Conservation (phyloP, 1,284 basidiomycete species). For the Ustilago curta region DNA sequence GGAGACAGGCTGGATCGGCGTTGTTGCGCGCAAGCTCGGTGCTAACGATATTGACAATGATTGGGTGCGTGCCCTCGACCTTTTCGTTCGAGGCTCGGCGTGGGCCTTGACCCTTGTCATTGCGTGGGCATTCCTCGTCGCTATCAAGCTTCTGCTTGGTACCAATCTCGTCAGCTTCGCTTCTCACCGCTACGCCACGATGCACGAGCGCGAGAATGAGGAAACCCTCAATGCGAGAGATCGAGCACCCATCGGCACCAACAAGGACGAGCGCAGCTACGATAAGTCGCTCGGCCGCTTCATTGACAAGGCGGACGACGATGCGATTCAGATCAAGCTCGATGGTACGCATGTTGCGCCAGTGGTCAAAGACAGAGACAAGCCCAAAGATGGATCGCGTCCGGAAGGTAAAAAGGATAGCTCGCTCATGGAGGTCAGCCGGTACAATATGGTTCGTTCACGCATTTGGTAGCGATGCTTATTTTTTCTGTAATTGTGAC, state of each 20-base stretch:
- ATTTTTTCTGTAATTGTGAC: background rate
- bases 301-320: constrained; percentile 58
- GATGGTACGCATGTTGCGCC: constrained; percentile 50
- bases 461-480: constrained; percentile 58
- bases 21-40: constrained; percentile 35
- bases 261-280: constrained; percentile 53
- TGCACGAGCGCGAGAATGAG: constrained; percentile 60
- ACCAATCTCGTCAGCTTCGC: constrained; percentile 63
- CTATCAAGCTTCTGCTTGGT: constrained; percentile 66
- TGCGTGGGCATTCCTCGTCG: constrained; percentile 60
- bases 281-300: constrained; percentile 53
- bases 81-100: constrained; percentile 42
- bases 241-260: constrained; percentile 64
- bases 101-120: constrained; percentile 52
- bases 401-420: constrained; percentile 32
- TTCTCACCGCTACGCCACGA: constrained; percentile 58
- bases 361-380: constrained; percentile 14
- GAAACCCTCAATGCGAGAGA: constrained; percentile 62
- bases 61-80: constrained; percentile 31
- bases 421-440: constrained; percentile 63
- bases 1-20: constrained; percentile 41
- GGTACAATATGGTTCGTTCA: constrained; percentile 65
- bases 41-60: constrained; percentile 47
- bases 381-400: constrained; percentile 5
- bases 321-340: constrained; percentile 56